A percentile compares a stretch with the other conserved stretches of the same genome.
Conservation (phyloP, 192 early-diverging fungal species). For the Linderina pennispora region DNA sequence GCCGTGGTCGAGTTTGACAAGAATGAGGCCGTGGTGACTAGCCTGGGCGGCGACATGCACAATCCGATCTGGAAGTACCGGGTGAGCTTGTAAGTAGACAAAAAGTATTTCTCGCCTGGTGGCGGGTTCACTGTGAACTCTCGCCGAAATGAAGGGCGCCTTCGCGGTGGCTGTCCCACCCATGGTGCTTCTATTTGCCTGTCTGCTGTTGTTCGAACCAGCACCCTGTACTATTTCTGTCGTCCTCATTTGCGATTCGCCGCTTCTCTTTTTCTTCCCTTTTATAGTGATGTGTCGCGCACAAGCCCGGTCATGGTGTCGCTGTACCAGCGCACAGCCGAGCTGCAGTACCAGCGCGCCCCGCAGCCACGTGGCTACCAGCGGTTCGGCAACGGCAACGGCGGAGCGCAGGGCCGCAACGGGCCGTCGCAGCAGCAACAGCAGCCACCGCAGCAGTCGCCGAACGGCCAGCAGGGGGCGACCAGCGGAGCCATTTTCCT, state of each 20-base stretch:
- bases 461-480: conserved; percentile 26
- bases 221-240: background rate
- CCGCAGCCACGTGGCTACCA: conserved; percentile 45
- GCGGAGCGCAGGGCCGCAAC: conserved; percentile 14
- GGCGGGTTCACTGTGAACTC: no score
- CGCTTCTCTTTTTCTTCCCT: background rate
- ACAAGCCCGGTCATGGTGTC: conserved; percentile 47
- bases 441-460: conserved; percentile 19
- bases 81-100: conserved; percentile 69
- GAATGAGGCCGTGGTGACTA: conserved; percentile 84
- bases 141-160: no score
- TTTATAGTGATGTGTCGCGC: conserved; percentile 44
- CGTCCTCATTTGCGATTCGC: background rate
- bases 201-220: no score
- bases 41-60: conserved; percentile 66
- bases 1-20: conserved; percentile 92
- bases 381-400: conserved; percentile 31
- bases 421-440: conserved; percentile 21
- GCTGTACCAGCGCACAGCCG: conserved; percentile 49
- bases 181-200: no score
- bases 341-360: conserved; percentile 42
- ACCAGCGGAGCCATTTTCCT: conserved; percentile 45
- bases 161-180: no score
- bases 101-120: no score
- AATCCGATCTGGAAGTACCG: conserved; percentile 74